phyloP scores from a whole-genome alignment of 768 basidiomycete genomes.

The Rhizopogon roseolus region DNA sequence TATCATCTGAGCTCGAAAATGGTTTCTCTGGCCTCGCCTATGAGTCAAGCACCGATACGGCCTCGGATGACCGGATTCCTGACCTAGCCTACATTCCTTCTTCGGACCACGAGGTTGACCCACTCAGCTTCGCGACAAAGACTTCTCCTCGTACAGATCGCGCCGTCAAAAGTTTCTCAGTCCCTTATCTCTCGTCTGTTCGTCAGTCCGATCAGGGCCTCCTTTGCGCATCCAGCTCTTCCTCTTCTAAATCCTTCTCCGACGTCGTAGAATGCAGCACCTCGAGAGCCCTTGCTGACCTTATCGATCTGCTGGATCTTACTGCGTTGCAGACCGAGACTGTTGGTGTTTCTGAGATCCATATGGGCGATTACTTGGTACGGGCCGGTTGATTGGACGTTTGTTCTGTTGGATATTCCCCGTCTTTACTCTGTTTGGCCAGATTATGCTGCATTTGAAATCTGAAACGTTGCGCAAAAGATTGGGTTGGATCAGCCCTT shows the following conservation, averaged over 20 bases:
- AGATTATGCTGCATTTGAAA: background rate
- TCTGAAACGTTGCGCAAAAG: background rate
- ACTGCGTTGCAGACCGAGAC: slow-evolving; percentile 10
- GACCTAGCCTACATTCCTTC: background rate
- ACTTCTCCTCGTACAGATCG: background rate
- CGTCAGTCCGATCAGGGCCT: slow-evolving; percentile 4
- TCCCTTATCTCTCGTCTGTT: background rate
- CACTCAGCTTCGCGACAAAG: background rate
- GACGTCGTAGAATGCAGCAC: slow-evolving; percentile 15
- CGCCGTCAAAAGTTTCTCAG: background rate
- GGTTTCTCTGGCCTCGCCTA: background rate
- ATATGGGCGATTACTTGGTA: background rate
- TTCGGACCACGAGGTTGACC: background rate
- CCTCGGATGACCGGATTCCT: background rate
- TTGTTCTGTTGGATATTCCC: background rate
- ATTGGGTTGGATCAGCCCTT: background rate
- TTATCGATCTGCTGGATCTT: slow-evolving; percentile 25
- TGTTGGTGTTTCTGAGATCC: background rate
- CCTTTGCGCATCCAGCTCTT: slow-evolving; percentile 15
- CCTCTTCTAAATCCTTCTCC: slow-evolving; percentile 21
- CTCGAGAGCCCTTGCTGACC: slow-evolving; percentile 17
- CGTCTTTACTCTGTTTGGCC: background rate
- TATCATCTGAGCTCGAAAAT: background rate
- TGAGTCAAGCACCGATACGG: background rate
- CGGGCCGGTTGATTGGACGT: background rate